These are phyloP conservation scores for Camellia sinensis DNA, from an alignment of 148 eudicot species.

Conservation along the genomic window DNA sequence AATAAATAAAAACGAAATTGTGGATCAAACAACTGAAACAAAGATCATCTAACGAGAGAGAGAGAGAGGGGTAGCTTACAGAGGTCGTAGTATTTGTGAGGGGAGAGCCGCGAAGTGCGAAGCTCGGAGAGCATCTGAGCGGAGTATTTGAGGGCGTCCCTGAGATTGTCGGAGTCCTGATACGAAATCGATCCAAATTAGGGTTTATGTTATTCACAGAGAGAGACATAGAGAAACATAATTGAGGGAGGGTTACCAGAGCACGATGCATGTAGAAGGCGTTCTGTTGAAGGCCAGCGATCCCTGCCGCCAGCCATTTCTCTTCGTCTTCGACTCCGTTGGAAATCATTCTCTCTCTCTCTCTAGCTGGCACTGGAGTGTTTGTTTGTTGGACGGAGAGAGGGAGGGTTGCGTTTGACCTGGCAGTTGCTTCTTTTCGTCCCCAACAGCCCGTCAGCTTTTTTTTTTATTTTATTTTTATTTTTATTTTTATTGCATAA, in stretches of 20 bases:
- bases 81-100: constrained; percentile 92
- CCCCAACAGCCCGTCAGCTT: constrained; percentile 42
- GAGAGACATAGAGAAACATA: neutral
- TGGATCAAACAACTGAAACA: neutral
- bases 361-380: neutral
- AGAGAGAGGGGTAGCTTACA: constrained; percentile 37
- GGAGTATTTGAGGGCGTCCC: constrained; percentile 90
- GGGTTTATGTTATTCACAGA: constrained; percentile 33
- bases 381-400: neutral
- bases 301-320: constrained; percentile 78
- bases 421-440: constrained; percentile 37
- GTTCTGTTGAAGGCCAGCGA: constrained; percentile 94
- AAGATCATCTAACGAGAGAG: neutral
- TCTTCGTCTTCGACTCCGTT: constrained; percentile 89
- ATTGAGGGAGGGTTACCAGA: constrained; percentile 42
- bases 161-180: constrained; percentile 88
- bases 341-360: constrained; percentile 42
- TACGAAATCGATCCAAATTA: constrained; percentile 34
- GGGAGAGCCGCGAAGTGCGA: constrained; percentile 91
- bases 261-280: constrained; percentile 98
- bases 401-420: constrained; percentile 9
- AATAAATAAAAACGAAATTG: neutral
- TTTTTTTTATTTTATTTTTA: neutral
- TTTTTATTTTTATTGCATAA: no score
- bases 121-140: constrained; percentile 99